Conservation (phyloP, 768 basidiomycete species). For the Mycena epipterygia region DNA sequence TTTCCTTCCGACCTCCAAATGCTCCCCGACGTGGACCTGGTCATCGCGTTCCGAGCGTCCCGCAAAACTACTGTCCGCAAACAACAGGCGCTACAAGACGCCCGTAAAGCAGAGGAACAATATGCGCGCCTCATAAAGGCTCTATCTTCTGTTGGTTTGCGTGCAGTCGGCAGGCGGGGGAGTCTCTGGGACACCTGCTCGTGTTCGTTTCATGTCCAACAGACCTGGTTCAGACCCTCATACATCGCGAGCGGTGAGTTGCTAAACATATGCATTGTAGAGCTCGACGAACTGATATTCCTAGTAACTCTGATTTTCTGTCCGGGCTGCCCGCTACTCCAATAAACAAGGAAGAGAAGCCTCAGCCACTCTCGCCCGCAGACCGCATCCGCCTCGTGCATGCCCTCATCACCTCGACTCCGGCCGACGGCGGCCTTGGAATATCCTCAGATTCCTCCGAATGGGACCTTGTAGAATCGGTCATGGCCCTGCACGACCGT, state of each 20-base stretch:
- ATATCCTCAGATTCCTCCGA: conserved; percentile 77
- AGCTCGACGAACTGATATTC: not conserved
- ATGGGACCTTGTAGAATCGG: conserved; percentile 86
- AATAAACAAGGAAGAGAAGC: conserved; percentile 59
- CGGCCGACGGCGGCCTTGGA: conserved; percentile 86
- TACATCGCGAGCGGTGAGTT: conserved; percentile 81
- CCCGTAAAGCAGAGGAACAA: conserved; percentile 75
- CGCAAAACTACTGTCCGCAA: conserved; percentile 67
- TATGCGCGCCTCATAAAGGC: conserved; percentile 74
- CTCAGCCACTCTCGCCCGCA: conserved; percentile 69
- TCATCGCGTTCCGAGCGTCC: conserved; percentile 76
- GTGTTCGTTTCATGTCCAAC: conserved; percentile 82
- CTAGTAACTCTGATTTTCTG: conserved; percentile 82
- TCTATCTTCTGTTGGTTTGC: conserved; percentile 73
- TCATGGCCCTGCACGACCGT: conserved; percentile 89
- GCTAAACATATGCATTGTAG: not conserved
- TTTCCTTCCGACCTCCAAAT: conserved; percentile 39
- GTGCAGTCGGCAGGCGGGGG: conserved; percentile 85
- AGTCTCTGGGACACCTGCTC: conserved; percentile 79
- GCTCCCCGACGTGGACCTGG: conserved; percentile 77
- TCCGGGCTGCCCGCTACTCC: conserved; percentile 76
- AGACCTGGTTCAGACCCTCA: conserved; percentile 71
- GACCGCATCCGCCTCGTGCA: conserved; percentile 88
- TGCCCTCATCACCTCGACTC: conserved; percentile 75
- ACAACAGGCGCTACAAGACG: conserved; percentile 71